phyloP scores from a whole-genome alignment of 2,329 filamentous ascomycete species.

The Aspergillus sp. region DNA sequence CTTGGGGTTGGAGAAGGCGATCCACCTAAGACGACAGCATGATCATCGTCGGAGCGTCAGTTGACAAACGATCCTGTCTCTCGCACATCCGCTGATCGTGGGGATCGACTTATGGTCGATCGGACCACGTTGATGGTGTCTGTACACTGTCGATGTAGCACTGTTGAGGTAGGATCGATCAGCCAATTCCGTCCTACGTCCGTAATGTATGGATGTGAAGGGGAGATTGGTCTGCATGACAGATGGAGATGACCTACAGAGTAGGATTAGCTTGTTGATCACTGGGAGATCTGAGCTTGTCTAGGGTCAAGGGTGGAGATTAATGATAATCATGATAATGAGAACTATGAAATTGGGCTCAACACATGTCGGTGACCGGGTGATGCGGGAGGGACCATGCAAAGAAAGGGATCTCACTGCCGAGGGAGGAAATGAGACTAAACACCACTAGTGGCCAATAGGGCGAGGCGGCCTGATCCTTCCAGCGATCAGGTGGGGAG shows the following conservation, averaged over 20 bases:
- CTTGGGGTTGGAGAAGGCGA: neutral
- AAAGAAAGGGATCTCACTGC: too few relatives aligned
- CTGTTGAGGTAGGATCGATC: neutral
- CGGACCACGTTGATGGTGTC: neutral
- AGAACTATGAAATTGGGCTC: too few relatives aligned
- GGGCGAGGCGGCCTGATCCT: neutral
- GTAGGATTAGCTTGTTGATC: too few relatives aligned
- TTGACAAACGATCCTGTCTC: neutral
- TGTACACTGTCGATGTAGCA: neutral
- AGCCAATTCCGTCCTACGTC: too few relatives aligned
- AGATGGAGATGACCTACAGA: too few relatives aligned
- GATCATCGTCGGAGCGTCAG: neutral
- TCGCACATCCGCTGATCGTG: neutral
- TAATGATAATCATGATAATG: neutral
- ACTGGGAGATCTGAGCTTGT: too few relatives aligned
- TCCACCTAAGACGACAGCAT: neutral
- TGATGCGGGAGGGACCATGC: too few relatives aligned
- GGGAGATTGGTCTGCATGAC: too few relatives aligned
- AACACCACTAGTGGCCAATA: neutral
- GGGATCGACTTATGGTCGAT: neutral
- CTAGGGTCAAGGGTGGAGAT: neutral
- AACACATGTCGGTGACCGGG: too few relatives aligned
- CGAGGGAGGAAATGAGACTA: neutral
- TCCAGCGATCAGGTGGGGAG: neutral
- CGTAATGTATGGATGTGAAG: too few relatives aligned